A percentile compares a stretch with the other conserved stretches of the same genome.
These are phyloP conservation scores for Quercus bicolor DNA, from an alignment of 306 rosid genomes.

Conservation along the genomic window DNA sequence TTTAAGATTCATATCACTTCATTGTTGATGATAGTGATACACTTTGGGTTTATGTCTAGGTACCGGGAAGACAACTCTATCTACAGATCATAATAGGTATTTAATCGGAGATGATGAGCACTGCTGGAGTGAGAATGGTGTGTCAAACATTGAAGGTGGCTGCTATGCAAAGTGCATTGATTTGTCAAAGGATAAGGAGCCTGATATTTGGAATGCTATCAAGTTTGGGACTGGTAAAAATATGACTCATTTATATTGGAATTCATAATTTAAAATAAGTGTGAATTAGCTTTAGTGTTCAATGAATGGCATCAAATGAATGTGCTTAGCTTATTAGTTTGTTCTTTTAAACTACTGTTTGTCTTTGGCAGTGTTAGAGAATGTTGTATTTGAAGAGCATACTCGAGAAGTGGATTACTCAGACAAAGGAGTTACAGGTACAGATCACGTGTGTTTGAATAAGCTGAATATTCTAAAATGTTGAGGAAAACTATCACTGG, in stretches of 20 bases:
- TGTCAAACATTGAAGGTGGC: constrained; percentile 95
- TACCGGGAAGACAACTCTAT: constrained; percentile 85
- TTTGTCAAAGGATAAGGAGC: constrained; percentile 74
- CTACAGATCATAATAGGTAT: constrained; percentile 76
- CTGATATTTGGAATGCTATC: constrained; percentile 90
- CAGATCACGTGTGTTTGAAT: not conserved
- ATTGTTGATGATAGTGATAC: not conserved
- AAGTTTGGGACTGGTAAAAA: constrained; percentile 76
- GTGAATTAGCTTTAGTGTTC: too few relatives aligned
- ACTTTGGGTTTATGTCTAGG: constrained; percentile 34
- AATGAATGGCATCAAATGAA: not conserved
- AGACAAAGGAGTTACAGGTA: constrained; percentile 87
- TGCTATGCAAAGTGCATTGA: constrained; percentile 94
- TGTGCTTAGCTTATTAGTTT: not conserved
- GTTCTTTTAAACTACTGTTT: not conserved
- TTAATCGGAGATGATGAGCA: constrained; percentile 91
- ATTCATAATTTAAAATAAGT: too few relatives aligned
- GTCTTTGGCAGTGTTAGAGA: constrained; percentile 67
- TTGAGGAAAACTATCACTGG: too few relatives aligned
- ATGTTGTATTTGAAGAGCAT: constrained; percentile 86
- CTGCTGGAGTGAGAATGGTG: constrained; percentile 77
- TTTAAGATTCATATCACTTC: not conserved
- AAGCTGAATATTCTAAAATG: not conserved
- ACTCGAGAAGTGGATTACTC: constrained; percentile 73
- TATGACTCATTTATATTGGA: not conserved